Conservation (phyloP, 345 rosid species). For the Limnanthes douglasii region DNA sequence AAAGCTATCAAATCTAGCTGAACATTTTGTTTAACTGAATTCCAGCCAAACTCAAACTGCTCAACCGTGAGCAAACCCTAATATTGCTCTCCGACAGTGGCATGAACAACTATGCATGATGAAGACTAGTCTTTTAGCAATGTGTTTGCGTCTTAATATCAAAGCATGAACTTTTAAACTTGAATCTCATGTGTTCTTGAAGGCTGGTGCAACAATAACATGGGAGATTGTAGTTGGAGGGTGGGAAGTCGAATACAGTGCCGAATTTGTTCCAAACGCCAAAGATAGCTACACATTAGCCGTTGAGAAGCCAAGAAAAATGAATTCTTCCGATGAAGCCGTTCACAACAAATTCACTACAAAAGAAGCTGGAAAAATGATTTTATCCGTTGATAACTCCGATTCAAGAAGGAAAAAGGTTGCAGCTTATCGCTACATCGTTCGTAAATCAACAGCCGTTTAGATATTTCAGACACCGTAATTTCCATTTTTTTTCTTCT, state of each 20-base stretch:
- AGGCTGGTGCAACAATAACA: conserved; percentile 80
- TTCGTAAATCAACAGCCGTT: conserved; percentile 39
- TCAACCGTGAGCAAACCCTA: too few relatives aligned
- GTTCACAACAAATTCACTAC: conserved; percentile 64
- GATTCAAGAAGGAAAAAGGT: conserved; percentile 68
- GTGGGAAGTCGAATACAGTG: conserved; percentile 95
- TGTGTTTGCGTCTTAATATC: too few relatives aligned
- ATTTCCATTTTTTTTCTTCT: conserved; percentile 5
- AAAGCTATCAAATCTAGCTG: too few relatives aligned
- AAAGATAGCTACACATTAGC: conserved; percentile 69
- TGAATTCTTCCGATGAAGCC: conserved; percentile 48
- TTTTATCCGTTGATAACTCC: conserved; percentile 80
- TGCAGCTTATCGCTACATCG: conserved; percentile 85
- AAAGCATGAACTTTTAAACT: too few relatives aligned
- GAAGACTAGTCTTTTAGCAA: too few relatives aligned
- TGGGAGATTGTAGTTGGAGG: conserved; percentile 99
- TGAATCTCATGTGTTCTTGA: too few relatives aligned
- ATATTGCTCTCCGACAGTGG: too few relatives aligned
- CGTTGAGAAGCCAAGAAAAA: conserved; percentile 58
- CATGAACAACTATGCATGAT: too few relatives aligned
- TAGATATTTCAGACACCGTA: conserved; percentile 4
- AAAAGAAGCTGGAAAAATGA: conserved; percentile 71
- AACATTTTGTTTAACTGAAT: too few relatives aligned
- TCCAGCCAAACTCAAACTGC: too few relatives aligned
- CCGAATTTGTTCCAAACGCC: conserved; percentile 80